Percentiles rank a stretch among this genome's conserved stretches.
Conservation (phyloP, 306 rosid genomes). For the Castanea sativa region DNA sequence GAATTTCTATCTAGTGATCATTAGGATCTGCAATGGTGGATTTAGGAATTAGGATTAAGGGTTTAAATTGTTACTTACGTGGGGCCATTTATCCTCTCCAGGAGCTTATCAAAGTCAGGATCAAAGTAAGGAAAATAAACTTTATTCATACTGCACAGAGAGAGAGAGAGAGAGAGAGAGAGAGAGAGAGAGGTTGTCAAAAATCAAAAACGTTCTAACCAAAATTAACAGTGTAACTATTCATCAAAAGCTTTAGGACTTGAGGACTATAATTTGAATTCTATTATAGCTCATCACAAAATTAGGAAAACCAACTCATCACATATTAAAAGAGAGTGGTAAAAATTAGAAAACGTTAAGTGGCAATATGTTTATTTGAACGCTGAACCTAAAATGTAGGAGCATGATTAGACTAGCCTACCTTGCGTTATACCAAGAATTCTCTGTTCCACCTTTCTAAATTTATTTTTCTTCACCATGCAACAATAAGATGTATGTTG, state of each 20-base stretch:
- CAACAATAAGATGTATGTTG: too few relatives aligned
- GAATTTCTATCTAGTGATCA: background rate
- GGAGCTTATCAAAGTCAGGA: conserved; percentile 65
- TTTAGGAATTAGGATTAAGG: background rate
- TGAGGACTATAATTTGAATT: background rate
- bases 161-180: conserved; percentile 4
- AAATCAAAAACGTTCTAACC: background rate
- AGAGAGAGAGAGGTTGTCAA: conserved; percentile 1
- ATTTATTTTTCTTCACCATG: background rate
- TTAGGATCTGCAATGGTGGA: background rate
- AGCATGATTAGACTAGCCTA: background rate
- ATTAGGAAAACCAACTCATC: background rate
- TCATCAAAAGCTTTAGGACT: background rate
- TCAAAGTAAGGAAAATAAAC: conserved; percentile 75
- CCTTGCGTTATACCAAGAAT: background rate
- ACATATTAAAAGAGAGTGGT: background rate
- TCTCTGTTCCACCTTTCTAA: background rate
- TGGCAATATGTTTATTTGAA: background rate
- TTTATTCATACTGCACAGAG: conserved; percentile 47
- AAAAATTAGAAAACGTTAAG: background rate
- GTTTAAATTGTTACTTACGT: conserved; percentile 35
- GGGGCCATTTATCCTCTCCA: conserved; percentile 70
- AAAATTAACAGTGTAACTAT: background rate
- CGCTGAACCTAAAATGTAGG: background rate
- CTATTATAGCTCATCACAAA: too few relatives aligned